phyloP scores from a whole-genome alignment of 306 rosid genomes.

The Herpetospermum pedunculosum region DNA sequence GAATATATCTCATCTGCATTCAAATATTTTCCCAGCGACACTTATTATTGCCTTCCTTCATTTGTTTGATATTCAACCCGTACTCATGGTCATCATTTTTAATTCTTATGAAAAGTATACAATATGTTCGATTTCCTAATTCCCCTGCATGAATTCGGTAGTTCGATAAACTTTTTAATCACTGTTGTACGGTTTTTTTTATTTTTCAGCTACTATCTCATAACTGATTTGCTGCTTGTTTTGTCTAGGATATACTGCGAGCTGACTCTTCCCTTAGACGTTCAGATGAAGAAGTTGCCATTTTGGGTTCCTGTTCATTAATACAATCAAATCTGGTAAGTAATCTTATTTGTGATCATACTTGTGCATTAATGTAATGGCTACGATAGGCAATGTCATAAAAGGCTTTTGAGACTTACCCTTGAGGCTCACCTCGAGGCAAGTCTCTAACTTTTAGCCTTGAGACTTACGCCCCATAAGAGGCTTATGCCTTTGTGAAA shows the following conservation, averaged over 20 bases:
- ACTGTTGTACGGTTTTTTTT: not conserved
- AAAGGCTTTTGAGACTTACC: no score
- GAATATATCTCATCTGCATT: no score
- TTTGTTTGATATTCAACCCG: no score
- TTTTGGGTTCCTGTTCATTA: constrained; percentile 59
- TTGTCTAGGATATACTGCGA: constrained; percentile 41
- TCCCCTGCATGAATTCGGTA: not conserved
- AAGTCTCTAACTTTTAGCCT: no score
- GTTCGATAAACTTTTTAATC: not conserved
- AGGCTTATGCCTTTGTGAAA: no score
- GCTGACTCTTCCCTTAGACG: constrained; percentile 70
- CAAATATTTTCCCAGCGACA: no score
- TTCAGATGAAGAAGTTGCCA: constrained; percentile 51
- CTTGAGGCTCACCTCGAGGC: no score
- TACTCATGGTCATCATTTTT: no score
- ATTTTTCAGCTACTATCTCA: constrained; percentile 10
- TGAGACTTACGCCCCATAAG: no score
- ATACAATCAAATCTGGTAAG: constrained; percentile 81
- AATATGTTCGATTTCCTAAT: not conserved
- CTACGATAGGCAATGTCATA: no score
- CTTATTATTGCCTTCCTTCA: no score
- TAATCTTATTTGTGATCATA: constrained; percentile 18
- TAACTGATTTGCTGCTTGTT: constrained; percentile 6
- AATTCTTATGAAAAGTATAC: no score
- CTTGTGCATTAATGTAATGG: not conserved